Evolutionary conservation across 768 basidiomycete genomes (phyloP).

Genomic region (Calvatia gigantea): DNA sequence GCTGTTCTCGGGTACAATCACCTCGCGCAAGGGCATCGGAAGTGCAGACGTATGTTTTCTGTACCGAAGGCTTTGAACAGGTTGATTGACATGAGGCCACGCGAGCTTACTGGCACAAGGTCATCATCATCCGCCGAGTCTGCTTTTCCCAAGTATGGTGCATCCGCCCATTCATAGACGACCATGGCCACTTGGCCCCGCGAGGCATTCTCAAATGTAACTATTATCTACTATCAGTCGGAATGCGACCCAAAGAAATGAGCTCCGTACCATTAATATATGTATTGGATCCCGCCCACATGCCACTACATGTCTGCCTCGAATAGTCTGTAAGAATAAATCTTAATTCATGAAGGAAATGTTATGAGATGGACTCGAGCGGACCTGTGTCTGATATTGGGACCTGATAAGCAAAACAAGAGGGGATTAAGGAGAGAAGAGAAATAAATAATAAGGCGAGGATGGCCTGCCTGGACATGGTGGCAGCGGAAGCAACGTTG

Average conservation of each 20-base stretch:
- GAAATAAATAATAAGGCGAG: constrained; percentile 20
- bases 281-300: constrained; percentile 81
- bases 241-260: neutral
- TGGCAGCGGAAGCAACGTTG: constrained; percentile 21
- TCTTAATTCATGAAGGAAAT: constrained; percentile 10
- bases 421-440: constrained; percentile 28
- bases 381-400: constrained; percentile 61
- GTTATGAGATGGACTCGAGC: constrained; percentile 12
- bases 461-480: constrained; percentile 22
- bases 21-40: constrained; percentile 69
- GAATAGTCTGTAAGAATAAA: constrained; percentile 60
- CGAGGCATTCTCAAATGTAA: constrained; percentile 75
- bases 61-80: constrained; percentile 28
- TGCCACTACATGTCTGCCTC: constrained; percentile 91
- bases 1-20: constrained; percentile 62
- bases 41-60: constrained; percentile 96
- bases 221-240: constrained; percentile 27
- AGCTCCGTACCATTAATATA: constrained; percentile 74
- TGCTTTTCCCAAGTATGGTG: constrained; percentile 73
- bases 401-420: constrained; percentile 53
- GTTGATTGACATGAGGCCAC: neutral
- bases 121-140: constrained; percentile 41
- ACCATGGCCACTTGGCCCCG: constrained; percentile 91
- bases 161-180: constrained; percentile 94
- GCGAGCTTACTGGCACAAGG: constrained; percentile 58